Base-by-base conservation (phyloP, 257 asterid species). In the Solanum boliviense region DNA sequence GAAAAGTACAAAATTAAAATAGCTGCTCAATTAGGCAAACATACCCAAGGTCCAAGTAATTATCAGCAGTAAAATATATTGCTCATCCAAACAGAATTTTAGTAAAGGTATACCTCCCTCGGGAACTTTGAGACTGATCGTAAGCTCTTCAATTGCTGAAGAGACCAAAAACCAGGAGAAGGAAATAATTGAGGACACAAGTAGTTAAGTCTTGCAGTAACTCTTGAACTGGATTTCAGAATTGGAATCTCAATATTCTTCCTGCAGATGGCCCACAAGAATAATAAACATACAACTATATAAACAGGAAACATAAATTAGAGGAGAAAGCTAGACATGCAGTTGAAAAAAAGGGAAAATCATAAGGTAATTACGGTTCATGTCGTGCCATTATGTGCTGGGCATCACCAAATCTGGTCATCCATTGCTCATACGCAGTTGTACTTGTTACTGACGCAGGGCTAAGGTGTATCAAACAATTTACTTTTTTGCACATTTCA, bases 331-430 rank as follows among this genome's bases (percentile, higher is more conserved):
- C 56, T 76, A 62, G 23, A 86, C 31, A 52, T 81, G 70, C 79
- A 89, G 70, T 62, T 25, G 62, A 2, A 18, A 89, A 87, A 72
- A 72, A 46, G 62, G 20, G 39, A 84, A 75, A 0, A 75, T 36
- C 68, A 46, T 23, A 36, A 78, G 20, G 62, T 23, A 91, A 96
- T 86, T 88, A 95, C 98, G 74, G 91, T 88, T 95, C 96, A 89
- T 97, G 99, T 87, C 99, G 95, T 73, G 98, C 99, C 98, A 97
- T 93, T 90, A 97, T 94, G 91, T 97, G 99, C 90, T 93, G 97
- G 85, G 99, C 97, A 38, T 88, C 95, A 38, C 96, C 94, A 87
- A 97, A 95, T 90, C 88, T 94, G 48, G 94, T 90, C 98, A 95
- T 97, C 98, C 98, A 95, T 39, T n/a, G 91, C 88, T 88, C 93